Base-by-base conservation (phyloP, 1,284 basidiomycete species). In the Boletus semigastroideus region DNA sequence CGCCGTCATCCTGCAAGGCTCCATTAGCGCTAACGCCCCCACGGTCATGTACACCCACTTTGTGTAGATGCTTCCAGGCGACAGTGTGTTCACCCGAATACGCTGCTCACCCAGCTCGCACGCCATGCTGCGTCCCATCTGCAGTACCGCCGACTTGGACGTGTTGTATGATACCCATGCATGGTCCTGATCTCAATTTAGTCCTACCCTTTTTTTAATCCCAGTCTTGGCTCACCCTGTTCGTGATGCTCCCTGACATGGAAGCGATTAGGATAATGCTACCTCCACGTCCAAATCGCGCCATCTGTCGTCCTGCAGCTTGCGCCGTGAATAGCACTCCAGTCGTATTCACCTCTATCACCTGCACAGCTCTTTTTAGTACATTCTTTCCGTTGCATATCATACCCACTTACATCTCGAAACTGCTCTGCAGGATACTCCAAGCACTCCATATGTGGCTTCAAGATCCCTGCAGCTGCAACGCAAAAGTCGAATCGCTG, bases 201-300 rank as follows among this genome's bases (percentile, higher is more conserved):
- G 43, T 48, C n/a, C 70, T 38, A 41, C 20, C 7, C 17, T 0
- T 9, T 2, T 33, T 16, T 6, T 25, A 5, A 6, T 17, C 0
- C 16, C 20, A n/a, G 11, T 12, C 2, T 13, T 30, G 3, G 53
- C 77, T 47, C 60, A 86, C 90, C 70, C 74, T 82, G 73, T 93
- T 93, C 48, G 90, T 90, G 59, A 94, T 84, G 48, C 84, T 84
- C 16, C 90, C 92, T 42, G 87, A 90, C 89, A 94, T 93, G 53
- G 88, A 92, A 20, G 88, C 92, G 59, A 94, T 85, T 55, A 66
- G 71, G 57, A 92, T 80, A 58, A 94, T 91, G 59, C 89, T 92
- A 1, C 90, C 92, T 14, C 78, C 76, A n/a, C 76, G 80, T 7
- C 82, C 80, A 58, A 86, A 89, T 28, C 82, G 77, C 17, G 67